Evolutionary conservation across 495 filamentous ascomycete genomes (phyloP).

Genomic region (Neurospora africana): DNA sequence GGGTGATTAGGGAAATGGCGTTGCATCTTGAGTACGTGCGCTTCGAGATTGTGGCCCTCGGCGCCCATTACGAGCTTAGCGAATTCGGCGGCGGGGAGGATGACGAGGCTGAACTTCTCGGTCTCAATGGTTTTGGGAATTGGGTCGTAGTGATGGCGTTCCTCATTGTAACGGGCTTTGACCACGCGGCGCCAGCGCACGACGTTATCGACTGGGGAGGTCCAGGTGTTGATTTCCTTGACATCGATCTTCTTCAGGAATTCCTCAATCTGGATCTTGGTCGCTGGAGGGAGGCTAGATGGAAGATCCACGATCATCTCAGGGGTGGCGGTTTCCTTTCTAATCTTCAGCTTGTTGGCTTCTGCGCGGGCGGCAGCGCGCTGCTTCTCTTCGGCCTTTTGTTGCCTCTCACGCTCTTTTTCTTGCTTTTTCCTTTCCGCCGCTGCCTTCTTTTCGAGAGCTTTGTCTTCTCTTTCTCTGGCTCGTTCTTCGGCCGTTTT

Average conservation of each 20-base stretch:
- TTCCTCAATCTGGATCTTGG: conserved; percentile 42
- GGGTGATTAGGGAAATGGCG: conserved; percentile 40
- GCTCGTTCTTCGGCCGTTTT: conserved; percentile 27
- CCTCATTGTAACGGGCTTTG: conserved; percentile 49
- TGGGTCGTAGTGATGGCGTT: conserved; percentile 56
- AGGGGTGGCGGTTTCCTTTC: conserved; percentile 63
- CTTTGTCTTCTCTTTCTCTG: conserved; percentile 25
- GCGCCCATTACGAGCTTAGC: conserved; percentile 47
- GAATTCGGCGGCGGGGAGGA: conserved; percentile 58
- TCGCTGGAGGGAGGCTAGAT: conserved; percentile 31
- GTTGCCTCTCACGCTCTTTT: conserved; percentile 45
- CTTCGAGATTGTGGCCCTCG: conserved; percentile 42
- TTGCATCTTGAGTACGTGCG: conserved; percentile 49
- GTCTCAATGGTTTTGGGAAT: conserved; percentile 42
- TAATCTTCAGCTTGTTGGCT: conserved; percentile 64
- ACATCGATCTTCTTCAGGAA: conserved; percentile 34
- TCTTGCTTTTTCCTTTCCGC: conserved; percentile 37
- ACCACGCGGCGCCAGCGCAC: conserved; percentile 70
- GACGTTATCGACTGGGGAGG: conserved; percentile 44
- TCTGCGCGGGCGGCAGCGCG: conserved; percentile 57
- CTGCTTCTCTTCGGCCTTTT: conserved; percentile 55
- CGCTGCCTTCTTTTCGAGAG: conserved; percentile 15
- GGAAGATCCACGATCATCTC: conserved; percentile 85
- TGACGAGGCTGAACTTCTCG: conserved; percentile 58
- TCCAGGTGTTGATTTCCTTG: conserved; percentile 29